Percentiles rank a stretch among this genome's conserved stretches.
phyloP scores from a whole-genome alignment of 345 rosid species.

The Cardamine resedifolia region DNA sequence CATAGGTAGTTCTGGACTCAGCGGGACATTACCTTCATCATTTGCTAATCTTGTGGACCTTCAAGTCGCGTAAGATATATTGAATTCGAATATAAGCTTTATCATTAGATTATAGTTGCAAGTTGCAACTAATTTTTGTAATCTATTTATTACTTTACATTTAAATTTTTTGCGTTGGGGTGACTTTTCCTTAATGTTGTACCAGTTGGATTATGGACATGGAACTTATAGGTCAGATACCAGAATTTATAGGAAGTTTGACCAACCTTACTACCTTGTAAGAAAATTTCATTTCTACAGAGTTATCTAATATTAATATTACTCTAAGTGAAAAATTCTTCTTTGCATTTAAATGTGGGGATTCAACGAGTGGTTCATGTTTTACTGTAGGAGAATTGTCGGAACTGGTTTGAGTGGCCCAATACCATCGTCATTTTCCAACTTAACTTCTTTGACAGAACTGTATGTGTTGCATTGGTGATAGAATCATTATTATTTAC shows the following conservation, averaged over 20 bases:
- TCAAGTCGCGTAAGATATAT: constrained; percentile 22
- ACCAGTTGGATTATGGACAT: constrained; percentile 50
- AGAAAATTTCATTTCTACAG: constrained; percentile 17
- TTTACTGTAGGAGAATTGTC: constrained; percentile 49
- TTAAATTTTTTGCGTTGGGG: background rate
- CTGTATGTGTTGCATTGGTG: constrained; percentile 50
- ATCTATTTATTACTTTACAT: background rate
- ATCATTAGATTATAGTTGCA: background rate
- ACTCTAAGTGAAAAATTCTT: background rate
- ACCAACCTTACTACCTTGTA: constrained; percentile 47
- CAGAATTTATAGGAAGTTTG: constrained; percentile 58
- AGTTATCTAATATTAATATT: background rate
- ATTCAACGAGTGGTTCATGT: constrained; percentile 1
- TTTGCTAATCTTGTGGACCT: constrained; percentile 44
- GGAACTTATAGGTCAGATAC: constrained; percentile 53
- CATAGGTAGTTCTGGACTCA: constrained; percentile 56
- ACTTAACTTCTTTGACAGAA: constrained; percentile 47
- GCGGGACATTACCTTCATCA: constrained; percentile 56
- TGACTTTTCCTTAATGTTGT: background rate
- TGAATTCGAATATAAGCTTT: background rate
- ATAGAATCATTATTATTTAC: background rate
- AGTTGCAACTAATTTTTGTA: background rate
- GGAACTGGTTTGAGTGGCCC: constrained; percentile 64
- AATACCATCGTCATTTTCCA: constrained; percentile 61
- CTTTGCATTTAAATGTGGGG: background rate